Evolutionary conservation across 257 asterid species (phyloP), one percentile per base, ranked within the genome.

Genomic region (Dorcoceras hygrometricum): DNA sequence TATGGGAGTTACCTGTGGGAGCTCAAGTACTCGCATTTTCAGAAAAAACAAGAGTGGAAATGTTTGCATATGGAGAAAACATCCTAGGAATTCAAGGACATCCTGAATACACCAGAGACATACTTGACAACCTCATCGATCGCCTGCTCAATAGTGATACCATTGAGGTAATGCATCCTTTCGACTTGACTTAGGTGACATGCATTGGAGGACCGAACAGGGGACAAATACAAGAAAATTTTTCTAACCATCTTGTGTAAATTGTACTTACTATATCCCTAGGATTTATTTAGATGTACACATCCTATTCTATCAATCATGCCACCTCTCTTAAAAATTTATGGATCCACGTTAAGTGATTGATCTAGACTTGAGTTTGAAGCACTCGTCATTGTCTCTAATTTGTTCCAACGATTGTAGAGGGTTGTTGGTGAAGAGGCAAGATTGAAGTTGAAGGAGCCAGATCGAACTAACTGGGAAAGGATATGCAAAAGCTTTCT

Each of bases 31-130:
- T 91, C 22, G 94, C 87, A 50, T 67, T 57, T 62, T 91, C 98
- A 1, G 85, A 83, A 1, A 83, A 83, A 62, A 91, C 96, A 0
- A 73, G 80, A 14, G 91, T 89, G 12, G 98, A 91, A 54, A 87
- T 87, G 87, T 87, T 88, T 65, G 57, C 72, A 32, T 75, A 68
- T 67, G 95, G 88, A 19, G 83, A 80, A 43, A 31, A 77, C 55
- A 65, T 87, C 4, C 55, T 91, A 54, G 96, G 95, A 3, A 83
- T 87, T 50, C 95, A 89, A 48, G 96, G 98, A 0, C 98, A 91
- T 72, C 98, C 95, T 0, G 96, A 89, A 70, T 91, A 89, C 76
- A 77, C 91, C 2, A 82, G 85, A 63, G 95, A 81, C 80, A 89
- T 86, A 28, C 86, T 91, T 12, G 24, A 60, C 23, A 71, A 91